A percentile compares a stretch with the other conserved stretches of the same genome.
Conservation (phyloP, 2,329 filamentous ascomycete species). For the Coniochaeta ligniaria region DNA sequence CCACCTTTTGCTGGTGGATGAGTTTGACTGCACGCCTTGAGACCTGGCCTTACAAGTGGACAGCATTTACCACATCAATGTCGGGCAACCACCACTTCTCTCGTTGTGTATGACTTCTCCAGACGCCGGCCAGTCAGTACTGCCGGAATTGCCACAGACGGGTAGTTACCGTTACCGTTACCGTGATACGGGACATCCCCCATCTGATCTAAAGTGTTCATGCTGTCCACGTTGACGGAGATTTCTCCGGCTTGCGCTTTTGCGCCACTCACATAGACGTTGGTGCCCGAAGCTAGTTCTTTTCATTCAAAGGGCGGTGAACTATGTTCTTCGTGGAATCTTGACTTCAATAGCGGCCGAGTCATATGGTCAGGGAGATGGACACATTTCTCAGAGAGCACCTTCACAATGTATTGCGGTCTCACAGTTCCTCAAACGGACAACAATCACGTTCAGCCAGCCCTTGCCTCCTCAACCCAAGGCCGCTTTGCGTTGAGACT, state of each 20-base stretch:
- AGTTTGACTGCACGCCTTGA: not conserved
- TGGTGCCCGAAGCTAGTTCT: not conserved
- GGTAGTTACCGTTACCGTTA: not conserved
- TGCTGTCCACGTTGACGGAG: not conserved
- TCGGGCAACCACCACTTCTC: not conserved
- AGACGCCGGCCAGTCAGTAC: not conserved
- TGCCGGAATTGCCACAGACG: not conserved
- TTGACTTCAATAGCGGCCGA: not conserved
- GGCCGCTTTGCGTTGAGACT: not conserved
- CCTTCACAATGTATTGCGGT: too few species aligned
- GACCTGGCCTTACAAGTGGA: not conserved
- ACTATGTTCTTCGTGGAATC: not conserved
- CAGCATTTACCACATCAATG: not conserved
- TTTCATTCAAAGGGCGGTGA: not conserved
- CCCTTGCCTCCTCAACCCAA: not conserved
- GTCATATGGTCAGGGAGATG: not conserved
- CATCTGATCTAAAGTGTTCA: not conserved
- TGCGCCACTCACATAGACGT: not conserved
- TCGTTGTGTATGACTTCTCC: not conserved
- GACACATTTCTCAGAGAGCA: not conserved
- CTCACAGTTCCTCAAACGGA: too few species aligned
- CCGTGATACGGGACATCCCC: not conserved
- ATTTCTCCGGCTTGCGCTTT: not conserved
- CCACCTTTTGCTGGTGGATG: not conserved
- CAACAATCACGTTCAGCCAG: too few species aligned